These are phyloP conservation scores for Botrytis pseudocinerea DNA, from an alignment of 2,329 filamentous ascomycete genomes.

Conservation along the genomic window DNA sequence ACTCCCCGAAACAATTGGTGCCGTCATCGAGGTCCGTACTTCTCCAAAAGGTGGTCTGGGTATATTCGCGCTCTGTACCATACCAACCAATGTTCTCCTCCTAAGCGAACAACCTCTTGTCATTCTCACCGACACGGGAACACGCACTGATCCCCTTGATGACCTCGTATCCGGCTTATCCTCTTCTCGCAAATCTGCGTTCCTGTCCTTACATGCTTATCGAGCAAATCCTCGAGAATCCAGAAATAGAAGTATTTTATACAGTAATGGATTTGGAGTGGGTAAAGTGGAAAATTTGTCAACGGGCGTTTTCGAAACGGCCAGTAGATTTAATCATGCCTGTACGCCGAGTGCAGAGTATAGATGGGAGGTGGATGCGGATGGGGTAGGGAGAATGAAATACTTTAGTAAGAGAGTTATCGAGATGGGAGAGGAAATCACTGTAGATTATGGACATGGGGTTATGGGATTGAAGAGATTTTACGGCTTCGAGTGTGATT, in stretches of 20 bases:
- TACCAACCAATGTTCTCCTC: slow-evolving; percentile 29
- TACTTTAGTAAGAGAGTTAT: slow-evolving; percentile 32
- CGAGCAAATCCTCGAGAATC: slow-evolving; percentile 27
- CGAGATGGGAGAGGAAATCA: slow-evolving; percentile 35
- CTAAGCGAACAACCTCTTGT: slow-evolving; percentile 34
- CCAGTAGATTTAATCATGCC: slow-evolving; percentile 28
- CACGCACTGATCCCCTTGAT: slow-evolving; percentile 29
- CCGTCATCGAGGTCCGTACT: slow-evolving; percentile 29
- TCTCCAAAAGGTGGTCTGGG: slow-evolving; percentile 32
- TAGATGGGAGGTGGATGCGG: slow-evolving; percentile 30
- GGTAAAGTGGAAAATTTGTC: slow-evolving; percentile 21
- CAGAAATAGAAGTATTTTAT: slow-evolving; percentile 30
- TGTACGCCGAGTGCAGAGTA: slow-evolving; percentile 33
- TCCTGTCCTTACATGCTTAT: slow-evolving; percentile 28
- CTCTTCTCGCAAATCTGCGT: slow-evolving; percentile 22
- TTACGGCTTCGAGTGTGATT: slow-evolving; percentile 38
- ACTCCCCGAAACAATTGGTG: slow-evolving; percentile 32
- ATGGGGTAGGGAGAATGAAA: slow-evolving; percentile 28
- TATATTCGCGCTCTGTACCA: slow-evolving; percentile 32
- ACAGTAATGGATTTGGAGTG: slow-evolving; percentile 34
- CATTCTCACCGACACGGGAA: slow-evolving; percentile 28
- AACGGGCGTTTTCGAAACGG: slow-evolving; percentile 34
- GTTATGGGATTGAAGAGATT: slow-evolving; percentile 28
- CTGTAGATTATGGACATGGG: slow-evolving; percentile 36
- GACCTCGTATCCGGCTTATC: slow-evolving; percentile 27